Conservation (phyloP, 164 flowering plant genomes). For the Kalanchoe fedtschenkoi region DNA sequence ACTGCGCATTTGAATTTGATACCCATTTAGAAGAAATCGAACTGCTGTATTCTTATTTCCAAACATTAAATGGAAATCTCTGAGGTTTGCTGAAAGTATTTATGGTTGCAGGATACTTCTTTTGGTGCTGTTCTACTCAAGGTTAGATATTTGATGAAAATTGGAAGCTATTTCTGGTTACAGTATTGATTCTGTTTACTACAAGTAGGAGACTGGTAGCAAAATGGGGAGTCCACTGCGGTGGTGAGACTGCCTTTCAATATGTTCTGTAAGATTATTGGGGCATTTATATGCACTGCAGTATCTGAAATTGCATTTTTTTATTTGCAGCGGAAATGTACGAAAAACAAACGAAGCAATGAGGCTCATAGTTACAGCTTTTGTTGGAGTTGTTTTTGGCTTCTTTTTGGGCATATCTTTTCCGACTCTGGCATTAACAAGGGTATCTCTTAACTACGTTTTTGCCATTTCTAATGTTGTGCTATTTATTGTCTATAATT, state of each 20-base stretch:
- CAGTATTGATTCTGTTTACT: neutral
- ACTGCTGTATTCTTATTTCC: too few species aligned
- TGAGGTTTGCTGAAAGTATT: too few species aligned
- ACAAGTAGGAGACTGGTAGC: neutral
- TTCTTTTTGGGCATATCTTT: constrained; percentile 46
- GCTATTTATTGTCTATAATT: neutral
- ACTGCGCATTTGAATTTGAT: too few species aligned
- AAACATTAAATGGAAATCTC: too few species aligned
- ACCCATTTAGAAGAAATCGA: too few species aligned
- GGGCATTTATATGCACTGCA: neutral
- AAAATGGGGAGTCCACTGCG: neutral
- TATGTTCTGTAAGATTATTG: neutral
- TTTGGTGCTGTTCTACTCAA: neutral
- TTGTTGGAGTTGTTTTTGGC: constrained; percentile 39
- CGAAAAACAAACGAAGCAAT: constrained; percentile 34
- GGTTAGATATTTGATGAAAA: neutral
- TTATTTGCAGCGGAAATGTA: constrained; percentile 19
- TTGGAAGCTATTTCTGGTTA: neutral
- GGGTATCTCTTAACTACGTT: constrained; percentile 17
- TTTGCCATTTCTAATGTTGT: neutral
- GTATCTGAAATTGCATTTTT: neutral
- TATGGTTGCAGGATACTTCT: too few species aligned
- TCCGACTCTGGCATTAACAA: constrained; percentile 35
- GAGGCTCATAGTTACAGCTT: constrained; percentile 39
- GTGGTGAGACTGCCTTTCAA: neutral